phyloP scores from a whole-genome alignment of 345 rosid genomes.

The Gossypium anomalum region DNA sequence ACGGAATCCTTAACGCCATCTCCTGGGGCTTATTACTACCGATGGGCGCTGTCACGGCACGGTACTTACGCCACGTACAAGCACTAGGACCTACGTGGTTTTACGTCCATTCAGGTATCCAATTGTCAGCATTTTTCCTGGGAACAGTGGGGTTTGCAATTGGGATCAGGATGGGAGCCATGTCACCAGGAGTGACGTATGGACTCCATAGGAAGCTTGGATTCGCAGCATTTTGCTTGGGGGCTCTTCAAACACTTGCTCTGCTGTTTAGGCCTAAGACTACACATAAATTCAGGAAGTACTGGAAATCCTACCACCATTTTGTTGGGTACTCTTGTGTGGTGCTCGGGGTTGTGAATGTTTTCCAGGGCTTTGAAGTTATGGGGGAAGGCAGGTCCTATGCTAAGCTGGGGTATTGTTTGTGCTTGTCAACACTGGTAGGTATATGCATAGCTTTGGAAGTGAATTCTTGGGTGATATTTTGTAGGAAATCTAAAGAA shows the following conservation, averaged over 20 bases:
- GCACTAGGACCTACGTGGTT: conserved; percentile 83
- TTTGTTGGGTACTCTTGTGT: conserved; percentile 89
- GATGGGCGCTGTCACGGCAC: conserved; percentile 56
- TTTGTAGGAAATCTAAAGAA: conserved; percentile 88
- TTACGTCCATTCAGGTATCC: conserved; percentile 70
- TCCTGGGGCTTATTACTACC: conserved; percentile 68
- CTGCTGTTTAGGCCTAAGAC: conserved; percentile 80
- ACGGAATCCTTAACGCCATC: conserved; percentile 61
- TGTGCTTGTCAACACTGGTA: conserved; percentile 63
- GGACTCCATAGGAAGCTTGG: conserved; percentile 79
- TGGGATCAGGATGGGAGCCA: conserved; percentile 66
- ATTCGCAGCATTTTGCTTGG: conserved; percentile 55
- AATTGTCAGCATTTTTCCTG: conserved; percentile 47
- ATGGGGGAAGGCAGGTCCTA: conserved; percentile 73
- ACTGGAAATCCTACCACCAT: conserved; percentile 98
- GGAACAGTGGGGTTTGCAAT: conserved; percentile 72
- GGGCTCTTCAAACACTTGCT: conserved; percentile 71
- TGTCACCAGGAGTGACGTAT: conserved; percentile 64
- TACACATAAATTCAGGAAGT: conserved; percentile 76
- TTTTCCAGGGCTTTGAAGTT: conserved; percentile 88
- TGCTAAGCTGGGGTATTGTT: conserved; percentile 64
- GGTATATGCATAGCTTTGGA: conserved; percentile 86
- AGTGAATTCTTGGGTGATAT: conserved; percentile 90
- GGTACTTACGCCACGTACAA: conserved; percentile 69
- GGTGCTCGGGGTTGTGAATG: conserved; percentile 91